These are phyloP conservation scores for Chaetomium sp. DNA, from an alignment of 2,329 filamentous ascomycete species.

Conservation along the genomic window DNA sequence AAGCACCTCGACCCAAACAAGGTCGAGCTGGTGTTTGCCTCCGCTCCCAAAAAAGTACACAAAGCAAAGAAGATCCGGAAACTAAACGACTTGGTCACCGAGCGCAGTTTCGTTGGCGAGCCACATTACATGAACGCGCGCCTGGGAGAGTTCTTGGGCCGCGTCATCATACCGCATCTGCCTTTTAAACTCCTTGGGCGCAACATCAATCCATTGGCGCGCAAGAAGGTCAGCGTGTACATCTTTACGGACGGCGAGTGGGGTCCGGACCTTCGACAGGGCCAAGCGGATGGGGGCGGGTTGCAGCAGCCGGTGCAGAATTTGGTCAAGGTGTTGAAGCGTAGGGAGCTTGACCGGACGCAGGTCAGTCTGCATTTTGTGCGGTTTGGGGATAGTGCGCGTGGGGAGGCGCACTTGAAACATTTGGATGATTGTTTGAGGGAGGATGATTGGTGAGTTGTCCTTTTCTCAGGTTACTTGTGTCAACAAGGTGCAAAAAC, in stretches of 20 bases:
- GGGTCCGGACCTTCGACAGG: neutral
- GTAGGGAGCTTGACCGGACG: neutral
- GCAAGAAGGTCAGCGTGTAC: slow-evolving; percentile 1
- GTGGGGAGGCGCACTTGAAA: neutral
- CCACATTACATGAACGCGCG: neutral
- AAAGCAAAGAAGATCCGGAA: neutral
- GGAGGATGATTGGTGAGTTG: neutral
- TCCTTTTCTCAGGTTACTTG: neutral
- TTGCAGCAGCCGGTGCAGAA: neutral
- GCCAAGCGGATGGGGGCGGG: neutral
- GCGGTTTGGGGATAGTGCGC: neutral
- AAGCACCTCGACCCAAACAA: neutral
- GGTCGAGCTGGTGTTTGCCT: neutral
- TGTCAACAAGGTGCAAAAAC: no score
- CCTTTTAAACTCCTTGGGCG: neutral
- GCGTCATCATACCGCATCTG: neutral
- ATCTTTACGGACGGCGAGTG: slow-evolving; percentile 1
- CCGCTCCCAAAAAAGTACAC: neutral
- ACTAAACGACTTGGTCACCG: neutral
- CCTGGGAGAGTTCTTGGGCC: neutral
- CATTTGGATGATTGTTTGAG: neutral
- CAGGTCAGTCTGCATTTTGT: slow-evolving; percentile 1
- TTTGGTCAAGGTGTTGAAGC: neutral
- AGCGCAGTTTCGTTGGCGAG: neutral
- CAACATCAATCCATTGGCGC: neutral